phyloP scores from a whole-genome alignment of 2,329 filamentous ascomycete species.

The Venturia aucupariae region DNA sequence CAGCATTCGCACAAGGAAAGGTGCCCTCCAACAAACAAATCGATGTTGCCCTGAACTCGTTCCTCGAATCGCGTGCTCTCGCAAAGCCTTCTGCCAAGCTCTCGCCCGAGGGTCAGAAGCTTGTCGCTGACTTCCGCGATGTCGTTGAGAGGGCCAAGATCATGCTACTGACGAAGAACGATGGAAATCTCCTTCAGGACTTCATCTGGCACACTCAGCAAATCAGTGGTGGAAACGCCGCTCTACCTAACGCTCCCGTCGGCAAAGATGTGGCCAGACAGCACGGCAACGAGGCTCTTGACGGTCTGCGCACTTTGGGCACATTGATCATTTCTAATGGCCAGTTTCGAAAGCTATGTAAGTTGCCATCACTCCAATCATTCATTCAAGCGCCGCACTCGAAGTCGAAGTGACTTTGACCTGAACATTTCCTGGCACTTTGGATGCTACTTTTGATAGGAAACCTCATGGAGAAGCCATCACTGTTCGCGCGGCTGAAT shows the following conservation, averaged over 20 bases:
- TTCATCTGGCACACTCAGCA: slow-evolving; percentile 92
- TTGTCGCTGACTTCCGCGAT: slow-evolving; percentile 67
- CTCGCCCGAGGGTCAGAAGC: slow-evolving; percentile 69
- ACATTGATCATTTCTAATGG: slow-evolving; percentile 90
- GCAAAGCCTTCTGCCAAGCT: slow-evolving; percentile 64
- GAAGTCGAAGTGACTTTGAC: no score
- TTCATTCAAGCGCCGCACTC: no score
- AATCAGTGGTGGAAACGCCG: slow-evolving; percentile 54
- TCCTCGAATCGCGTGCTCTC: slow-evolving; percentile 62
- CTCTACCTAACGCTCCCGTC: slow-evolving; percentile 56
- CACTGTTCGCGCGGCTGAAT: no score
- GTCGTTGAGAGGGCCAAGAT: slow-evolving; percentile 79
- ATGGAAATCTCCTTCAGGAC: slow-evolving; percentile 88
- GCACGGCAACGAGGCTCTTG: slow-evolving; percentile 72
- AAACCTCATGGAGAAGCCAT: no score
- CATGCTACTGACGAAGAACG: slow-evolving; percentile 84
- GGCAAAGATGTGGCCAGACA: slow-evolving; percentile 70
- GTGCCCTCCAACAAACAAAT: slow-evolving; percentile 94
- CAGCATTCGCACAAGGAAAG: slow-evolving; percentile 81
- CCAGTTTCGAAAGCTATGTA: slow-evolving; percentile 84
- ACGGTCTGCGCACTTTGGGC: slow-evolving; percentile 80
- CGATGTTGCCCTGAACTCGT: slow-evolving; percentile 86
- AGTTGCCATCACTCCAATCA: slow-evolving; percentile 28
- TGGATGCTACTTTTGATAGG: no score
- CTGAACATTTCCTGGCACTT: no score